Percentiles rank a stretch among this genome's conserved stretches.
Conservation (phyloP, 2,329 filamentous ascomycete species). For the Parafenestella ontariensis region DNA sequence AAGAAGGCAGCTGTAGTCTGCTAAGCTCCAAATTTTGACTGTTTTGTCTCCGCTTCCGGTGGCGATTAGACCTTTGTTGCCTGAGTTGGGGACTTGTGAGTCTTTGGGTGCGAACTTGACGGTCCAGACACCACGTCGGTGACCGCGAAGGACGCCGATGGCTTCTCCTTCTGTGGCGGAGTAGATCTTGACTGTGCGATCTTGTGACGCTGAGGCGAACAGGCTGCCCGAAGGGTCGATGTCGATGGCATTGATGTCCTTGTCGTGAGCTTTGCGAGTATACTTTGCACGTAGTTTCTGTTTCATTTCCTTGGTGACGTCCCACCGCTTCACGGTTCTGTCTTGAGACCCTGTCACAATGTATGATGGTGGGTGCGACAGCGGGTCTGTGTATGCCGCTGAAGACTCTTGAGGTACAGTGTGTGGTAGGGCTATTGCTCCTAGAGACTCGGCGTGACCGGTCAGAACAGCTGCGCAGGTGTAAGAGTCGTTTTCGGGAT, state of each 20-base stretch:
- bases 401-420: constrained; percentile 71
- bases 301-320: constrained; percentile 64
- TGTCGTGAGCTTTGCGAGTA: constrained; percentile 95
- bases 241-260: constrained; percentile 96
- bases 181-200: constrained; percentile 97
- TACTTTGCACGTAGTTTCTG: constrained; percentile 73
- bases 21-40: constrained; percentile 90
- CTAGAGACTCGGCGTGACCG: constrained; percentile 92
- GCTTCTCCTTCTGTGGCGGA: constrained; percentile 88
- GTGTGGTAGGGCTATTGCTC: constrained; percentile 84
- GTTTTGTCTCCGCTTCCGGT: constrained; percentile 97
- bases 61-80: constrained; percentile 79
- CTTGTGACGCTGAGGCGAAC: constrained; percentile 95
- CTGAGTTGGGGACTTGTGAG: constrained; percentile 66
- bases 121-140: constrained; percentile 95
- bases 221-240: constrained; percentile 76
- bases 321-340: constrained; percentile 94
- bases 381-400: constrained; percentile 73
- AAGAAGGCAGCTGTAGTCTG: constrained; percentile 88
- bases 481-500: constrained; percentile 76
- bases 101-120: constrained; percentile 85
- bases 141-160: constrained; percentile 87
- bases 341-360: constrained; percentile 94
- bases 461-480: constrained; percentile 83
- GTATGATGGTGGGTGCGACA: constrained; percentile 81